Base-by-base conservation (phyloP, 768 basidiomycete species). In the Termitomyces titanicus region DNA sequence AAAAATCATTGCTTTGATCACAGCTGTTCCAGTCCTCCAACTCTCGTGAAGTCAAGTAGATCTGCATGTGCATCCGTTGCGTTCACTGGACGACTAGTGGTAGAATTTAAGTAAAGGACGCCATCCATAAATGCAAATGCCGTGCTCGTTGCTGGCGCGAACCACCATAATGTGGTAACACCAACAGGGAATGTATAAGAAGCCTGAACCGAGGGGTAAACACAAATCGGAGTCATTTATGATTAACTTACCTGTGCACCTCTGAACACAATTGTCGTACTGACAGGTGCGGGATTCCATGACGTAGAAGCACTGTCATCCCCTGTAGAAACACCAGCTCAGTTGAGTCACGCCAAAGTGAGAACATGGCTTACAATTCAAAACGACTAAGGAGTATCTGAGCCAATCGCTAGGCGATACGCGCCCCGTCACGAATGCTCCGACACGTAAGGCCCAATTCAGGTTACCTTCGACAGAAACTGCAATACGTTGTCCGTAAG, bases 171-270 rank as follows among this genome's bases (percentile, higher is more conserved):
- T 6, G 80, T 82, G 0, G 79, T 79, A 4, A 90, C 83, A 25
- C 89, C 89, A 13, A 89, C 86, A 2, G 88, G 88, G 74, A 92
- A 92, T 3, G 85, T 88, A 66, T 88, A 87, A 1, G 73, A 79
- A 3, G 87, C 89, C 82, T 80, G 27, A 25, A 34, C 10, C n/a
- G 4, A 49, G 1, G 11, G 8, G 3, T 47, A 15, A 47, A 15
- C 24, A 29, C 39, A 25, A 1, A 5, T 12, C 7, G 15, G 5
- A 29, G 6, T 24, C 11, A 3, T 25, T 10, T 3, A 7, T 25
- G 18, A 11, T 13, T 18, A 17, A 60, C 71, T 66, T 48, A 78
- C 84, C 74, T 85, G 84, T 68, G 72, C 74, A 2, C 80, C 86
- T 50, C 79, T 76, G 70, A 87, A 88, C 55, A 80, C 78, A 55